phyloP scores from a whole-genome alignment of 2,329 filamentous ascomycete genomes.

The Curvularia verruculosa region DNA sequence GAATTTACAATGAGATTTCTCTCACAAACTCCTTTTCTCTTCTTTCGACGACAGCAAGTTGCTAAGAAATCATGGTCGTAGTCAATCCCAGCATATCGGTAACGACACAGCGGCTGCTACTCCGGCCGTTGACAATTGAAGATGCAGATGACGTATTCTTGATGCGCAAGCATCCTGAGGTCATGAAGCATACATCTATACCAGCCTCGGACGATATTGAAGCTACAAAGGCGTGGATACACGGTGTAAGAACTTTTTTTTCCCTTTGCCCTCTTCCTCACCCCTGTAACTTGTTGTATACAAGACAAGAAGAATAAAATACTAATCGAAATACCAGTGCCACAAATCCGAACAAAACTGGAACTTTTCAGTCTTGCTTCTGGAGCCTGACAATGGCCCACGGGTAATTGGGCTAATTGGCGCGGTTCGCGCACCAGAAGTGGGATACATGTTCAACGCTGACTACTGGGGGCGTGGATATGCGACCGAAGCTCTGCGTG shows the following conservation, averaged over 20 bases:
- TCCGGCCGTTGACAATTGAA: conserved; percentile 58
- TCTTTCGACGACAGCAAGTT: neutral
- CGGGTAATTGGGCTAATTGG: conserved; percentile 53
- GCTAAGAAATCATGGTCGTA: conserved; percentile 37
- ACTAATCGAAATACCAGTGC: conserved; percentile 18
- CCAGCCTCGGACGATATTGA: conserved; percentile 59
- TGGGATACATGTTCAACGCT: conserved; percentile 53
- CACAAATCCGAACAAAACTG: conserved; percentile 53
- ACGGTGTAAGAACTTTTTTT: conserved; percentile 22
- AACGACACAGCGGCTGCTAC: conserved; percentile 60
- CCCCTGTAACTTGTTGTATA: no score
- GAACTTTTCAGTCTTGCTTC: conserved; percentile 60
- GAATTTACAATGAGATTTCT: conserved; percentile 25
- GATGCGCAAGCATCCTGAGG: conserved; percentile 64
- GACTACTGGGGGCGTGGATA: conserved; percentile 51
- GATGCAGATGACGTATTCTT: conserved; percentile 60
- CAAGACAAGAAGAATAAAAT: no score
- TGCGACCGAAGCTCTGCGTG: conserved; percentile 53
- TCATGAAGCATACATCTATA: conserved; percentile 65
- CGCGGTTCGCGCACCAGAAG: conserved; percentile 49
- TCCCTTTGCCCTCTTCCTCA: no score
- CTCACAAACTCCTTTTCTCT: neutral
- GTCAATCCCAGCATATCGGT: conserved; percentile 39
- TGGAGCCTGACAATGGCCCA: conserved; percentile 16
- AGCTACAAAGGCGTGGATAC: conserved; percentile 47